A percentile compares a stretch with the other conserved stretches of the same genome.
Evolutionary conservation across 1,284 basidiomycete genomes (phyloP).

Genomic region (Malassezia pachydermatis): DNA sequence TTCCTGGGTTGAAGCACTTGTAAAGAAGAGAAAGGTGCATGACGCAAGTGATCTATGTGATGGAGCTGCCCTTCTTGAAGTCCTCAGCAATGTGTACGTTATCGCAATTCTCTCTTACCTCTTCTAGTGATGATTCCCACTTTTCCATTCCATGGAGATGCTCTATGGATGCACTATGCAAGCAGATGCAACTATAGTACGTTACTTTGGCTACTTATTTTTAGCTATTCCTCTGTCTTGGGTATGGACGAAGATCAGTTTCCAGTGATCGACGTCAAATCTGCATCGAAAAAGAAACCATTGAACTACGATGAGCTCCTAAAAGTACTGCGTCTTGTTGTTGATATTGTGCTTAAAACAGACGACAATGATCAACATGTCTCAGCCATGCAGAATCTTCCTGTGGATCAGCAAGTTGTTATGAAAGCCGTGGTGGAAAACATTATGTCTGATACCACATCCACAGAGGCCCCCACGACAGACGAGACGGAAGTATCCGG

Average conservation of each 20-base stretch:
- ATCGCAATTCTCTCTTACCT: background rate
- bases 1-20: conserved; percentile 2
- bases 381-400: conserved; percentile 67
- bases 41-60: background rate
- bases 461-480: background rate
- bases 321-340: conserved; percentile 68
- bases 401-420: conserved; percentile 65
- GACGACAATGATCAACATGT: conserved; percentile 66
- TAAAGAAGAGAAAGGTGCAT: background rate
- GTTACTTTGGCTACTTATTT: background rate
- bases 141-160: background rate
- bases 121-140: conserved; percentile 4
- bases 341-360: conserved; percentile 80
- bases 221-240: conserved; percentile 5
- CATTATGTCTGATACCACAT: conserved; percentile 22
- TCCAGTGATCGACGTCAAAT: background rate
- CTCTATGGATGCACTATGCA: background rate
- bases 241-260: background rate
- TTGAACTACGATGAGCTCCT: conserved; percentile 54
- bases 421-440: conserved; percentile 60
- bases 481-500: background rate
- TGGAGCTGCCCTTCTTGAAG: conserved; percentile 1
- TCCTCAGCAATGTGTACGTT: conserved; percentile 5
- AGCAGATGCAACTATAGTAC: background rate
- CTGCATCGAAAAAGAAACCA: background rate